phyloP scores from a whole-genome alignment of 257 asterid species.

The Agastache rugosa region DNA sequence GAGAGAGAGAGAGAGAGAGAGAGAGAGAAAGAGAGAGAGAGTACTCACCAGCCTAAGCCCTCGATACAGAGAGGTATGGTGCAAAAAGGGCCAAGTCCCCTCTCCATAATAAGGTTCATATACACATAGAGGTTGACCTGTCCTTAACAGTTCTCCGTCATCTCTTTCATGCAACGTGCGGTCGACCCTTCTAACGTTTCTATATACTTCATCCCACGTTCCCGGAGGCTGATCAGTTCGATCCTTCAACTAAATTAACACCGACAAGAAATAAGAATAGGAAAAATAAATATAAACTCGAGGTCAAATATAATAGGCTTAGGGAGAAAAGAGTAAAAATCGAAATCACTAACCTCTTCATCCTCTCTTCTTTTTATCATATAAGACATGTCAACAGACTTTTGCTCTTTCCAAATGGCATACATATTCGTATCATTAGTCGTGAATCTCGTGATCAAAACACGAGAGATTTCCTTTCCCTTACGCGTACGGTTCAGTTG shows the following conservation, averaged over 20 bases:
- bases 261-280: conserved; percentile 13
- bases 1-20: no score
- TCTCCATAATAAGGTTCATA: conserved; percentile 90
- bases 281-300: conserved; percentile 12
- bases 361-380: conserved; percentile 80
- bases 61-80: conserved; percentile 75
- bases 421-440: conserved; percentile 50
- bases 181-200: conserved; percentile 74
- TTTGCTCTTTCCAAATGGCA: conserved; percentile 83
- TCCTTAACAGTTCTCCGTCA: conserved; percentile 93
- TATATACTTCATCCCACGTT: conserved; percentile 86
- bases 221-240: conserved; percentile 85
- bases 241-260: conserved; percentile 76
- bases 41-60: conserved; percentile 80
- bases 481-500: conserved; percentile 48
- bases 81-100: conserved; percentile 97
- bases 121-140: conserved; percentile 88
- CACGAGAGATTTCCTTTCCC: conserved; percentile 47
- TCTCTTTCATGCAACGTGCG: conserved; percentile 87
- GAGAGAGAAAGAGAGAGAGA: conserved; percentile 10
- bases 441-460: conserved; percentile 13
- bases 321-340: conserved; percentile 11
- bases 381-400: conserved; percentile 49
- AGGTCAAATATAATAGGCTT: not conserved
- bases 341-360: conserved; percentile 63